Conservation (phyloP, 1,284 basidiomycete species). For the Mycena sp. region DNA sequence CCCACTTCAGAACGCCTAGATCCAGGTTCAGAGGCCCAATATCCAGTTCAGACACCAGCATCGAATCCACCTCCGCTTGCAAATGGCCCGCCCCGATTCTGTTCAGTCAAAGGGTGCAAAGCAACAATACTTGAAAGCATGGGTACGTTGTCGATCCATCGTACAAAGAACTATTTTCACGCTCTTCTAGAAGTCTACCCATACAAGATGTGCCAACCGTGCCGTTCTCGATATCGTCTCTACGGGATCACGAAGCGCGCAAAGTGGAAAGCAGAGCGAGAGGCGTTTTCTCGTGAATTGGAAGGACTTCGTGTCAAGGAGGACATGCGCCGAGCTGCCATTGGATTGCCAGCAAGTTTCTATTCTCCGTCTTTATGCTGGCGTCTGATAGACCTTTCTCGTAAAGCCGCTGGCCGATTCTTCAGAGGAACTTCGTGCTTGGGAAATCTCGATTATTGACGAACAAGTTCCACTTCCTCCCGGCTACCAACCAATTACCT, state of each 20-base stretch:
- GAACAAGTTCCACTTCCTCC: conserved; percentile 38
- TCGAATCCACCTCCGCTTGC: not conserved
- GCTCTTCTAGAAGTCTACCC: conserved; percentile 47
- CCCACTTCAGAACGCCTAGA: too few relatives aligned
- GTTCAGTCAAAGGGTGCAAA: conserved; percentile 66
- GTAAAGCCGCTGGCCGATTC: conserved; percentile 43
- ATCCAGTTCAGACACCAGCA: not conserved
- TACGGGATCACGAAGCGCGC: conserved; percentile 65
- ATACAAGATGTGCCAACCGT: conserved; percentile 65
- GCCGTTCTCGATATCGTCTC: conserved; percentile 57
- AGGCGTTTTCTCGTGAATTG: conserved; percentile 53
- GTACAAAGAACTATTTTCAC: conserved; percentile 28
- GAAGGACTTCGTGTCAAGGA: conserved; percentile 48
- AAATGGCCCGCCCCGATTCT: conserved; percentile 48
- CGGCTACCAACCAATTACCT: not conserved
- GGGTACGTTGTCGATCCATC: conserved; percentile 1
- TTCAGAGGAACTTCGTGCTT: conserved; percentile 46
- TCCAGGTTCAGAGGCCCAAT: too few relatives aligned
- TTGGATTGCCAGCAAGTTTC: conserved; percentile 47
- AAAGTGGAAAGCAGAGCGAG: conserved; percentile 60
- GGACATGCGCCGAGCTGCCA: conserved; percentile 47
- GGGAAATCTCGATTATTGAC: conserved; percentile 49
- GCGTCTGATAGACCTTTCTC: not conserved
- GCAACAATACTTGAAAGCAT: conserved; percentile 39
- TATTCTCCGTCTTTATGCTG: not conserved